phyloP scores from a whole-genome alignment of 2,329 filamentous ascomycete genomes.

The Calonectria crousiana region DNA sequence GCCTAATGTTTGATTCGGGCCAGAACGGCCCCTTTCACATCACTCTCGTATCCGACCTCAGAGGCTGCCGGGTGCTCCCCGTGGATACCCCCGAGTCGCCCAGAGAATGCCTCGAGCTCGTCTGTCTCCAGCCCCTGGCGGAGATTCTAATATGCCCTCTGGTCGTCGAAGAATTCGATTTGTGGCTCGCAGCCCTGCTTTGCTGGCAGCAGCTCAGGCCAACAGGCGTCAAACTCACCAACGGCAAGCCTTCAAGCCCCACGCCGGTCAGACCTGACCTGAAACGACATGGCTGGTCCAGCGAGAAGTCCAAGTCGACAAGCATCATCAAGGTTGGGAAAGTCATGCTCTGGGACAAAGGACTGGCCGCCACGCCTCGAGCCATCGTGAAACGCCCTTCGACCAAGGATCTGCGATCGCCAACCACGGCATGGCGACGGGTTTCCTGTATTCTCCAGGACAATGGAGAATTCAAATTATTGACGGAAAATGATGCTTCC shows the following conservation, averaged over 20 bases:
- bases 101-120: constrained; percentile 66
- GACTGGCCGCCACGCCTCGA: constrained; percentile 65
- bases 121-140: constrained; percentile 64
- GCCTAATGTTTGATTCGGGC: constrained; percentile 80
- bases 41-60: constrained; percentile 78
- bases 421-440: constrained; percentile 79
- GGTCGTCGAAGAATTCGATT: constrained; percentile 75
- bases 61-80: constrained; percentile 77
- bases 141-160: constrained; percentile 76
- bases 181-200: constrained; percentile 84
- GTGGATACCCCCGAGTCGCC: constrained; percentile 60
- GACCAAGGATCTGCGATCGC: constrained; percentile 66
- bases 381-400: constrained; percentile 70
- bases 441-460: constrained; percentile 96
- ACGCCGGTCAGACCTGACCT: constrained; percentile 56
- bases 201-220: constrained; percentile 84
- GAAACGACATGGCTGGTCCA: constrained; percentile 54
- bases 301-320: constrained; percentile 49
- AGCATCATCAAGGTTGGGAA: constrained; percentile 97
- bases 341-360: constrained; percentile 91
- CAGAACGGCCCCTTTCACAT: constrained; percentile 74
- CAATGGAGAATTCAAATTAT: constrained; percentile 92
- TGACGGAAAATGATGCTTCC: constrained; percentile 85
- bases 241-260: constrained; percentile 51
- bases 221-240: constrained; percentile 65